Evolutionary conservation across 2,329 filamentous ascomycete genomes (phyloP).

Genomic region (Acephala macrosclerotiorum): DNA sequence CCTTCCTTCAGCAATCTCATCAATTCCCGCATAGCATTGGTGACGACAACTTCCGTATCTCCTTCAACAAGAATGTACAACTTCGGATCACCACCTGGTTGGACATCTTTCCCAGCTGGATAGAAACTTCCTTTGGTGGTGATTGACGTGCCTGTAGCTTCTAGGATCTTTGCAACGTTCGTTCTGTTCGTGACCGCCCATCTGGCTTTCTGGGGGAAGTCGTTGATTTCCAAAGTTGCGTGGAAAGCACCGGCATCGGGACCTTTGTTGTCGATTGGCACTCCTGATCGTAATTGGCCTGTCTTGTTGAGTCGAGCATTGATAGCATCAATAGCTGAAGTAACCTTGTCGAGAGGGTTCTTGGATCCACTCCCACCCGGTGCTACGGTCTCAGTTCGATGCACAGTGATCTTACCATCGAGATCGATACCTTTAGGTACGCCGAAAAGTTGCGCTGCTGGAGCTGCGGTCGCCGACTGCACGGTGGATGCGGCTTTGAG

Average conservation of each 20-base stretch:
- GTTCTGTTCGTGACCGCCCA: slow-evolving; percentile 99
- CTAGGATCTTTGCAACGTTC: slow-evolving; percentile 97
- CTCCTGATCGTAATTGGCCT: slow-evolving; percentile 87
- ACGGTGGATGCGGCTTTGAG: slow-evolving; percentile 73
- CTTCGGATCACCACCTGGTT: slow-evolving; percentile 81
- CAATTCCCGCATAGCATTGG: slow-evolving; percentile 88
- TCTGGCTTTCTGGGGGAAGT: slow-evolving; percentile 97
- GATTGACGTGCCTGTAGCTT: slow-evolving; percentile 93
- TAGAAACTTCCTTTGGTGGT: slow-evolving; percentile 98
- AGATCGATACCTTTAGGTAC: slow-evolving; percentile 65
- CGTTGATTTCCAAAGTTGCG: slow-evolving; percentile 97
- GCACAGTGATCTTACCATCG: slow-evolving; percentile 75
- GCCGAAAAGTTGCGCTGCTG: slow-evolving; percentile 47
- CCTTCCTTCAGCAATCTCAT: slow-evolving; percentile 89
- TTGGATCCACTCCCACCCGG: slow-evolving; percentile 50
- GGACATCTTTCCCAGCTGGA: slow-evolving; percentile 79
- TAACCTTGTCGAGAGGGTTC: slow-evolving; percentile 83
- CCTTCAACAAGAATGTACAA: slow-evolving; percentile 98
- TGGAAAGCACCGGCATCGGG: slow-evolving; percentile 97
- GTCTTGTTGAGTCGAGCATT: slow-evolving; percentile 89
- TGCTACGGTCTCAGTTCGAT: slow-evolving; percentile 67
- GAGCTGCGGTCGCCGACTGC: slow-evolving; percentile 60
- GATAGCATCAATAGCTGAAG: slow-evolving; percentile 89
- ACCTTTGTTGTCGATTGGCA: slow-evolving; percentile 97
- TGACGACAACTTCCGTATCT: slow-evolving; percentile 92